Evolutionary conservation across 805 yeast genomes (phyloP), one percentile per base, ranked within the genome.

Genomic region (Nakazawaea ernobii): DNA sequence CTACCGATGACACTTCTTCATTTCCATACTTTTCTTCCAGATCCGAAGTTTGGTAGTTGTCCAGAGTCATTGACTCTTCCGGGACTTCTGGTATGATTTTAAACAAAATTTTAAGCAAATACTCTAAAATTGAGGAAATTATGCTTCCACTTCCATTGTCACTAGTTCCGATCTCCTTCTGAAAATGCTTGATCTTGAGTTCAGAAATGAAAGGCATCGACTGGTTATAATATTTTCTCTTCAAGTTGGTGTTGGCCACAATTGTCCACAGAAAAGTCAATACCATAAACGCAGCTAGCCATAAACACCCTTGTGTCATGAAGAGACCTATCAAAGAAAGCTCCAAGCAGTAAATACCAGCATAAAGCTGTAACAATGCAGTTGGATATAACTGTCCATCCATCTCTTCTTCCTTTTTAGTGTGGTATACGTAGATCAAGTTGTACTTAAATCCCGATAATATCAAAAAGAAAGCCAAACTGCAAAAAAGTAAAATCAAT

Each of bases 341-440:
- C 57, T 90, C 95, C 58, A 87, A 70, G 56, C 90, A 86, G 60
- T 90, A 90, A 1, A 90, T 66, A 0, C 97, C 97, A 0, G 86
- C 71, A 57, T 85, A 88, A 39, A 90, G 62, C 49, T 88, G 96
- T 49, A 84, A 72, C 15, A 90, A 63, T 0, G 96, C 95, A 2
- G 70, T 69, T 1, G 94, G 86, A 60, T 86, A 90, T 39, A 85
- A 68, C 49, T 69, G 71, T 0, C 96, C 97, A 55, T 70, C 66
- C 0, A 88, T 80, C 55, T 85, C 92, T 2, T 85, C 75, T 17
- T 66, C 66, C 50, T 80, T 79, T 11, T 60, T 63, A 35, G 63
- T 67, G 52, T 74, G 71, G 59, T 74, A 82, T 42, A 82, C 77
- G 54, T 76, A 80, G 52, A 76, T 74, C 49, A 82, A 66, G 1